Evolutionary conservation across 1,284 basidiomycete genomes (phyloP), one percentile per base, ranked within the genome.

Genomic region (Sphagnurus paluster): DNA sequence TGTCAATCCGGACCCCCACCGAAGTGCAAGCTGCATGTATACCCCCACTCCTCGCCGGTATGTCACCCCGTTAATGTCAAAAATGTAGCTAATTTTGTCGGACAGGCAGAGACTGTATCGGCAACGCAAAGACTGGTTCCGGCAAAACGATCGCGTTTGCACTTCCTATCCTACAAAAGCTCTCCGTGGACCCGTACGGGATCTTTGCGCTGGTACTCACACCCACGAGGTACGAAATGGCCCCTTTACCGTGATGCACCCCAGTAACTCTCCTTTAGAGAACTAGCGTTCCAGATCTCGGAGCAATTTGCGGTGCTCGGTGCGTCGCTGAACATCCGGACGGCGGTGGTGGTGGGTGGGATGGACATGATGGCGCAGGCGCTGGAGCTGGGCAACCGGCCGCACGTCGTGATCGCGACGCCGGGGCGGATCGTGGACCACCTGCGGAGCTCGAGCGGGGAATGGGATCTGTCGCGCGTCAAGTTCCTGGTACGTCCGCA

Each of bases 361-460:
- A 95, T 99, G 92, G 97, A 99, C 61, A 97, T 98, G 89, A 93
- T 98, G 75, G 68, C 84, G 5, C 97, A 99, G 65, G 92, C 96
- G 0, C 74, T 92, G 24, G 93, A 96, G 61, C 80, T 99, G 4
- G 78, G 79, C 2, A 79, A 84, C 54, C 79, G 91, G 24, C 97
- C 97, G 0, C 97, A 99, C 63, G 79, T 99, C 33, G 85, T 99
- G 14, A 87, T 99, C 32, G 97, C 96, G 5, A 99, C 97, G 0
- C 97, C 97, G 1, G 97, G 97, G 0, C 81, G 97, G 9, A 82
- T 99, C 9, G 93, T 95, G 2, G 97, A 99, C 66, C 84, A 96
- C 57, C 69, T 99, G 28, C 79, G 80, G 52, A 93, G 89, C 54
- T 87, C 83, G 42, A 79, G 76, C 28, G 85, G 82, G 3, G 87